Evolutionary conservation across 495 filamentous ascomycete genomes (phyloP), one percentile per base, ranked within the genome.

Genomic region (Glutinoglossum americanum): DNA sequence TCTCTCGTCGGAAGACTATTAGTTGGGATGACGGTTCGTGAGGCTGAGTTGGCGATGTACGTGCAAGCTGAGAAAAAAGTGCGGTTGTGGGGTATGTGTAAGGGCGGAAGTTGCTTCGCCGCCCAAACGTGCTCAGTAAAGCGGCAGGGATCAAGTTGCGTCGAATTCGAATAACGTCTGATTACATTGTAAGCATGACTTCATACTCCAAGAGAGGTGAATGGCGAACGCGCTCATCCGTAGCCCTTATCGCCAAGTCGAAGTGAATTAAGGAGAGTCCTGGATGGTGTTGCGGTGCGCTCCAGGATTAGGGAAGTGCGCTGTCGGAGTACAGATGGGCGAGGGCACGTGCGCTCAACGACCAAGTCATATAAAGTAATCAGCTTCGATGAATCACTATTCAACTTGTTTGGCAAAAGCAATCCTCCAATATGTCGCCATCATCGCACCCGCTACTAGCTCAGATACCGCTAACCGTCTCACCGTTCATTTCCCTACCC

Each of bases 401-500:
- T 39, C 15, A 9, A 39, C 37, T 7, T 39, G 13, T n/a, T 1
- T 3, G 3, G 21, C 3, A 19, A 21, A 45, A 21, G 0, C 41
- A 15, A 23, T 30, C 19, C 21, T 53, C 15, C 28, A 30, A 17
- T 2, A 53, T 53, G 49, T n/a, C 49, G 25, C 28, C 49, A n/a
- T 51, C 47, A n/a, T 30, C 85, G 3, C 89, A 96, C 70, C 85
- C 84, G 23, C 79, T 94, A 60, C 84, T 97, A 49, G 85, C 86
- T 60, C 92, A 98, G 70, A 78, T 96, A 55, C 86, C 89, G 55
- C 76, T 97, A 54, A 90, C 87, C 59, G 88, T 96, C 57, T 95
- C 89, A 32, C 92, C 92, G 26, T 95, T 94, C 74, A 80, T 96
- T 68, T 84, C 81, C 60, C 86, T 97, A 41, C 92, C 93, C 30